Percentiles rank a stretch among this genome's conserved stretches.
These are phyloP conservation scores for Gaeumannomyces sp. DNA, from an alignment of 2,329 filamentous ascomycete genomes.

Conservation along the genomic window DNA sequence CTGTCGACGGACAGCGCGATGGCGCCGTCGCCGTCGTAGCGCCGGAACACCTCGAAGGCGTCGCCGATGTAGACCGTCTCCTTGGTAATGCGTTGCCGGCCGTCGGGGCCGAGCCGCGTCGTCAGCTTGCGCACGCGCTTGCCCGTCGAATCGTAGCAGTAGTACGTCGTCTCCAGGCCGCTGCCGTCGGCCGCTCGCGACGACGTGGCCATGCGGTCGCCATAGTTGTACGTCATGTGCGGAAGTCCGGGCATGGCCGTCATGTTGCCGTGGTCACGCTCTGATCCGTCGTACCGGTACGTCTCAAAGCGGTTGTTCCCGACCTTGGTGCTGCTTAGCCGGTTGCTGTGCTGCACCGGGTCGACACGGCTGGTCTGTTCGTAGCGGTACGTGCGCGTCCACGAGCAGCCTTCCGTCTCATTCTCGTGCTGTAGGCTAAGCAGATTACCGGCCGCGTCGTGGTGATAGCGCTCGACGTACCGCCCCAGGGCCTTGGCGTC, in stretches of 20 bases:
- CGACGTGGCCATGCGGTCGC: constrained; percentile 7
- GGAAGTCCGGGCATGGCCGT: constrained; percentile 1
- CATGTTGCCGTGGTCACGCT: not conserved
- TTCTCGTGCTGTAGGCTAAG: constrained; percentile 13
- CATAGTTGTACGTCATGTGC: not conserved
- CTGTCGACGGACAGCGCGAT: not conserved
- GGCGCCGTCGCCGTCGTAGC: not conserved
- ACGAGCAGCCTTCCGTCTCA: constrained; percentile 6
- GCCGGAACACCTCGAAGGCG: not conserved
- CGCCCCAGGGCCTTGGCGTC: not conserved
- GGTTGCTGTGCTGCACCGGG: constrained; percentile 10
- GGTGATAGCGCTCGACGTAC: constrained; percentile 16
- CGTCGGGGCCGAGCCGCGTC: constrained; percentile 6
- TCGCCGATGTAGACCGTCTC: constrained; percentile 12
- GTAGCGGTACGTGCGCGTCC: constrained; percentile 16
- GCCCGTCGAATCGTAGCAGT: constrained; percentile 19
- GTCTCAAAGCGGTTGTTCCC: not conserved
- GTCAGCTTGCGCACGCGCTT: constrained; percentile 21
- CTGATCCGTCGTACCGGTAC: not conserved
- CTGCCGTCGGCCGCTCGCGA: not conserved
- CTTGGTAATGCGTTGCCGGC: constrained; percentile 3
- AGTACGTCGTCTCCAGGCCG: constrained; percentile 19
- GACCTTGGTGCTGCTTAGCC: constrained; percentile 8
- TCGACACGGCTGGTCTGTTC: constrained; percentile 12
- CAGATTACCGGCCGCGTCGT: constrained; percentile 17